phyloP scores from a whole-genome alignment of 1,139 yeast species.

The Dujonia santamariae region DNA sequence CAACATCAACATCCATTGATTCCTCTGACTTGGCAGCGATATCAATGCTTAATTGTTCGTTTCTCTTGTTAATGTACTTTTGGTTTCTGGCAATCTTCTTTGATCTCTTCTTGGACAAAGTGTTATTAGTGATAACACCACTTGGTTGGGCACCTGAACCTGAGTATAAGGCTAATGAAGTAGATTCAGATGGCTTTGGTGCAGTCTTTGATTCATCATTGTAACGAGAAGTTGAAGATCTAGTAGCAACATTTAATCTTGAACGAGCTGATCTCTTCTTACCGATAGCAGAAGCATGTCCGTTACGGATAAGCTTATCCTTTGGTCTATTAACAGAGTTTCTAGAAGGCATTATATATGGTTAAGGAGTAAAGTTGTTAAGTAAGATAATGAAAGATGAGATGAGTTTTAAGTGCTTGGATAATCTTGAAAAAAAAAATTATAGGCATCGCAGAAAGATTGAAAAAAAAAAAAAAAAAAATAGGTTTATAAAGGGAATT shows the following conservation, averaged over 20 bases:
- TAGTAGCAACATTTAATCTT: slow-evolving; percentile 40
- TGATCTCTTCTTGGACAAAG: slow-evolving; percentile 77
- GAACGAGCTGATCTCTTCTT: slow-evolving; percentile 58
- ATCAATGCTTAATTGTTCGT: slow-evolving; percentile 44
- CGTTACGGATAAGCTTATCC: slow-evolving; percentile 52
- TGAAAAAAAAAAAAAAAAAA: slow-evolving; percentile 5
- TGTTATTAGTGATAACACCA: slow-evolving; percentile 52
- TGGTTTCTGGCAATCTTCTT: slow-evolving; percentile 79
- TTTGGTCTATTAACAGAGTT: slow-evolving; percentile 81
- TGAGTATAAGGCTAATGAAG: slow-evolving; percentile 62
- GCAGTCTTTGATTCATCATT: slow-evolving; percentile 27
- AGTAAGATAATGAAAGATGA: background rate
- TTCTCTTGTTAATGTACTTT: slow-evolving; percentile 62
- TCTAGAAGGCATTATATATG: slow-evolving; percentile 62
- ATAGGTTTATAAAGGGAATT: background rate
- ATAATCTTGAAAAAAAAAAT: background rate
- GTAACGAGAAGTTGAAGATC: slow-evolving; percentile 46
- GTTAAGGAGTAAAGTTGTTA: slow-evolving; percentile 1
- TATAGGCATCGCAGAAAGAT: slow-evolving; percentile 2
- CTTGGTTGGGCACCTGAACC: slow-evolving; percentile 31
- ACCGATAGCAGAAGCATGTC: slow-evolving; percentile 52
- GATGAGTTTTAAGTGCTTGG: background rate
- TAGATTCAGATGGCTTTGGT: slow-evolving; percentile 50
- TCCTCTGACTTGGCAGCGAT: slow-evolving; percentile 43
- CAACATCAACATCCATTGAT: slow-evolving; percentile 51